A percentile compares a stretch with the other conserved stretches of the same genome.
Conservation (phyloP, 257 asterid species). For the Lycium barbarum region DNA sequence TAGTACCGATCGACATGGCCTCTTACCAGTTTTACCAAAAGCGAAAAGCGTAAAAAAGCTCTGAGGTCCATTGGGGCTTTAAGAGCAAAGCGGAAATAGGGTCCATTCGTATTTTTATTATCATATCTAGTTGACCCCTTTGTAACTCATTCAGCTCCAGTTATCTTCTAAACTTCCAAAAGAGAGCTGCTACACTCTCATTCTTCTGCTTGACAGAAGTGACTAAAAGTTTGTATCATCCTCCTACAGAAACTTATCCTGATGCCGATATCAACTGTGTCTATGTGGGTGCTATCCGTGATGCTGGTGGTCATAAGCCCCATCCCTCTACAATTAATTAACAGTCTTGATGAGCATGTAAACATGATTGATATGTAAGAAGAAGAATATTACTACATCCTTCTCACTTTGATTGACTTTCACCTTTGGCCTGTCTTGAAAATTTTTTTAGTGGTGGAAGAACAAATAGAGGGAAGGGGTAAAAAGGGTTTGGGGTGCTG, state of each 20-base stretch:
- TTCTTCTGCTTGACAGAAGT: not conserved
- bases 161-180: not conserved
- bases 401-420: not conserved
- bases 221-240: not conserved
- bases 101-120: not conserved
- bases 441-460: too few species aligned
- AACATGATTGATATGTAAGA: not conserved
- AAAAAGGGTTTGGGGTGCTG: too few species aligned
- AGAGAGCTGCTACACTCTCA: not conserved
- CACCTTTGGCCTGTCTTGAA: slow-evolving; percentile 9
- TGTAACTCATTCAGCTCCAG: not conserved
- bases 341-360: not conserved
- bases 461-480: not conserved
- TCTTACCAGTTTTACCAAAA: not conserved
- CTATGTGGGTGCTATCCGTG: not conserved
- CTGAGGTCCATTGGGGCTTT: too few species aligned
- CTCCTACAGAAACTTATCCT: not conserved
- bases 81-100: too few species aligned
- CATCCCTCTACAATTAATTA: not conserved
- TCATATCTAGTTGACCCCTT: not conserved
- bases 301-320: not conserved
- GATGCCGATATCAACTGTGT: not conserved
- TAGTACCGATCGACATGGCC: not conserved
- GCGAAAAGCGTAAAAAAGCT: too few species aligned
- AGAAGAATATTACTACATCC: not conserved